Conservation (phyloP, 805 yeast genomes). For the Myxozyma neotropica region DNA sequence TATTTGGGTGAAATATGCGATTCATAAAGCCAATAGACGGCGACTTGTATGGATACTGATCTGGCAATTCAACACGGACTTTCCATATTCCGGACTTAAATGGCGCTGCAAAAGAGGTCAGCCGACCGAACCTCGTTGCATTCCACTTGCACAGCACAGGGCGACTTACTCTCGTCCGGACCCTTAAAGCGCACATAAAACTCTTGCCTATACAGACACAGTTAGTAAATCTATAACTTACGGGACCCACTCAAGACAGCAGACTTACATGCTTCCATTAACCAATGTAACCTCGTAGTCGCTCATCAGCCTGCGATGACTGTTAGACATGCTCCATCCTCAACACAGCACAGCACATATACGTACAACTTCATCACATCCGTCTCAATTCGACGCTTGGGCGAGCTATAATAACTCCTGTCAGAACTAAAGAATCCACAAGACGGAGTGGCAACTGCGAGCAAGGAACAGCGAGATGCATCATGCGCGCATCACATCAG, state of each 20-base stretch:
- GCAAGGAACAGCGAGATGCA: neutral
- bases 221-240: neutral
- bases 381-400: constrained; percentile 81
- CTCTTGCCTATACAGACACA: constrained; percentile 57
- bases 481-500: neutral
- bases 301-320: constrained; percentile 68
- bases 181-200: constrained; percentile 84
- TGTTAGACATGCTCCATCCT: neutral
- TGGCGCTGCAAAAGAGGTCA: constrained; percentile 53
- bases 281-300: constrained; percentile 84
- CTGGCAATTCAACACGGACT: constrained; percentile 89
- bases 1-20: constrained; percentile 92
- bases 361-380: constrained; percentile 92
- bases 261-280: constrained; percentile 64
- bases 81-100: constrained; percentile 90
- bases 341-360: neutral
- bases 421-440: neutral
- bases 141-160: neutral
- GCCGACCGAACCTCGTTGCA: neutral
- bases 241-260: neutral
- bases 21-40: constrained; percentile 95
- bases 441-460: neutral
- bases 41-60: constrained; percentile 91
- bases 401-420: constrained; percentile 49
- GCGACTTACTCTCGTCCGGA: constrained; percentile 61